Evolutionary conservation across 805 yeast genomes (phyloP).

Genomic region (Ogataea philodendri): DNA sequence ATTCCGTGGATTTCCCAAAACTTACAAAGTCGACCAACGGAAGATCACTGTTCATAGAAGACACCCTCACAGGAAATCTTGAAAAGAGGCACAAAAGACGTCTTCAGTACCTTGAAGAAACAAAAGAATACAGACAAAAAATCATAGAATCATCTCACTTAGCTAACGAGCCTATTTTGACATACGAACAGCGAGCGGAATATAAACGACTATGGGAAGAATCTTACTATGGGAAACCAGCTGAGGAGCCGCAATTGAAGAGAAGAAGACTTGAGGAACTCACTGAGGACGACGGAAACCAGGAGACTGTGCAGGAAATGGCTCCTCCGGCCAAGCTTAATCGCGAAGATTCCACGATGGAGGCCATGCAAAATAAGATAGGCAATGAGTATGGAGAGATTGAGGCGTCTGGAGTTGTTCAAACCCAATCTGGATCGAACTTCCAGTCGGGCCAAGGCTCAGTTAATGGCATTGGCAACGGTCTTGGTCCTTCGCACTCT

Average conservation of each 20-base stretch:
- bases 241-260: constrained; percentile 7
- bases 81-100: constrained; percentile 33
- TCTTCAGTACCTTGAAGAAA: constrained; percentile 31
- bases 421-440: constrained; percentile 36
- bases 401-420: constrained; percentile 57
- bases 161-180: constrained; percentile 10
- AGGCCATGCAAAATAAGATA: constrained; percentile 20
- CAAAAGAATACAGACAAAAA: constrained; percentile 33
- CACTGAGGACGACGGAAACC: not conserved
- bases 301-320: constrained; percentile 10
- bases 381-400: constrained; percentile 49
- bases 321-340: constrained; percentile 27
- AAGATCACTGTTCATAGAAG: constrained; percentile 78
- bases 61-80: constrained; percentile 32
- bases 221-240: constrained; percentile 12
- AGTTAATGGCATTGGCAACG: constrained; percentile 37
- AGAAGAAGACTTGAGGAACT: constrained; percentile 9
- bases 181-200: constrained; percentile 26
- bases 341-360: constrained; percentile 27
- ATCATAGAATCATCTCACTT: constrained; percentile 29
- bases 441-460: constrained; percentile 17
- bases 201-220: constrained; percentile 26
- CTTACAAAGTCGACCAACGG: constrained; percentile 66
- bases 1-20: constrained; percentile 52
- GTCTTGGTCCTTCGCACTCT: constrained; percentile 59